Conservation (phyloP, 1,284 basidiomycete species). For the Cutaneotrichosporon sp. region DNA sequence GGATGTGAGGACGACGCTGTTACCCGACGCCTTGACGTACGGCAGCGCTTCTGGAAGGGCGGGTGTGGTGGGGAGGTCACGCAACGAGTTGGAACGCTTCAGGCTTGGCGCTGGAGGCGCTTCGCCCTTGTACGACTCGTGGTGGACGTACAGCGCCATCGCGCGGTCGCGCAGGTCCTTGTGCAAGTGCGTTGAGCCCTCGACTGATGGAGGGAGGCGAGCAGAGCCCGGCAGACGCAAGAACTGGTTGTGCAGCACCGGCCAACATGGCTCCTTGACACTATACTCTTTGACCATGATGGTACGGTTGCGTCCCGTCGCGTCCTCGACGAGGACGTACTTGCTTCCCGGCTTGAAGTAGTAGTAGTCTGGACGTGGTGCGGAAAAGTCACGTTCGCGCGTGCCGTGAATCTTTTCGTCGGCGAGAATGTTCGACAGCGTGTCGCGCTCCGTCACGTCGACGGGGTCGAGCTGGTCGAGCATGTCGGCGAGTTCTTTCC, state of each 20-base stretch:
- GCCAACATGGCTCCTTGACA: constrained; percentile 52
- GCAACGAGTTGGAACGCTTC: constrained; percentile 32
- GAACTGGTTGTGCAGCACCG: constrained; percentile 50
- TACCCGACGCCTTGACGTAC: constrained; percentile 82
- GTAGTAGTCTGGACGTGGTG: constrained; percentile 77
- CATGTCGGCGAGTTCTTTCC: constrained; percentile 30
- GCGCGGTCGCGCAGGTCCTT: constrained; percentile 39
- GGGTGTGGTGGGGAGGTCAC: constrained; percentile 16
- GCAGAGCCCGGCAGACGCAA: constrained; percentile 32
- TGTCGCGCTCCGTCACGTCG: constrained; percentile 25
- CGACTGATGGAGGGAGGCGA: constrained; percentile 12
- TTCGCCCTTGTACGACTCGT: constrained; percentile 33
- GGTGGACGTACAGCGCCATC: constrained; percentile 38
- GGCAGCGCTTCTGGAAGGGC: constrained; percentile 27
- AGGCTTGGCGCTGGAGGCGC: constrained; percentile 27
- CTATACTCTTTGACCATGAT: constrained; percentile 55
- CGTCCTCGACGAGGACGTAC: constrained; percentile 88
- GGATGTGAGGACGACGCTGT: constrained; percentile 87
- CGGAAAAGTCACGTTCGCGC: constrained; percentile 80
- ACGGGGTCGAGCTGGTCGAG: constrained; percentile 52
- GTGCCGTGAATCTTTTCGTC: constrained; percentile 84
- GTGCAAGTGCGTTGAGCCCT: constrained; percentile 6
- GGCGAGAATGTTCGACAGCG: constrained; percentile 62
- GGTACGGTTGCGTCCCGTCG: constrained; percentile 62
- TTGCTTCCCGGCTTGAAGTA: constrained; percentile 77